A percentile compares a stretch with the other conserved stretches of the same genome.
phyloP scores from a whole-genome alignment of 768 basidiomycete species.

The Crucibulum laeve region DNA sequence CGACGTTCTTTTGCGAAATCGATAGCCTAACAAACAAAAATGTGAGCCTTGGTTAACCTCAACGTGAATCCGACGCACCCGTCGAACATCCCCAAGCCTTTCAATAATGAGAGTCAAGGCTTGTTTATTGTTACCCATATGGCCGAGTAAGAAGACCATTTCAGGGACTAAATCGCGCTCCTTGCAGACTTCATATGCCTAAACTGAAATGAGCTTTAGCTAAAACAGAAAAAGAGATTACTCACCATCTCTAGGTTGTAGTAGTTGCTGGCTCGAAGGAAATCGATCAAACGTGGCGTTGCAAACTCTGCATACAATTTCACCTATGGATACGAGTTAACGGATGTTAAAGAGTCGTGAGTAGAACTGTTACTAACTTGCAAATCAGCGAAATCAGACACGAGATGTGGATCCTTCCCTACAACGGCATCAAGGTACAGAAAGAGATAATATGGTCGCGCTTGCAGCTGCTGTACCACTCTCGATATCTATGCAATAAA shows the following conservation, averaged over 20 bases:
- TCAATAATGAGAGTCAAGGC: conserved; percentile 95
- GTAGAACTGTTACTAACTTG: conserved; percentile 45
- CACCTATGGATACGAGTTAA: conserved; percentile 41
- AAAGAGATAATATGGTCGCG: conserved; percentile 78
- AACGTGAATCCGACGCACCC: conserved; percentile 41
- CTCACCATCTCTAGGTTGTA: conserved; percentile 83
- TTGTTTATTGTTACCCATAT: conserved; percentile 97
- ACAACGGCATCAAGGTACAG: conserved; percentile 90
- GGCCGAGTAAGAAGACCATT: conserved; percentile 95
- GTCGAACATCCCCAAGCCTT: conserved; percentile 85
- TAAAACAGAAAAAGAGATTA: background rate
- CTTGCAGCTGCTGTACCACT: conserved; percentile 83
- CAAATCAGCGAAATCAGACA: conserved; percentile 77
- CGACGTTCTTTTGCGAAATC: conserved; percentile 98
- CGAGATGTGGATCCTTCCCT: conserved; percentile 78
- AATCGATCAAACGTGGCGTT: conserved; percentile 76
- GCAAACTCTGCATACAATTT: conserved; percentile 91
- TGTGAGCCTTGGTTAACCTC: background rate
- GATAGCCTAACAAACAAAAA: conserved; percentile 60
- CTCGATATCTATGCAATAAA: conserved; percentile 57
- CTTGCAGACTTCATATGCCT: conserved; percentile 88
- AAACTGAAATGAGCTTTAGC: background rate
- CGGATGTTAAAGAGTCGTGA: background rate
- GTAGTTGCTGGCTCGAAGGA: conserved; percentile 84
- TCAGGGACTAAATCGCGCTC: conserved; percentile 85